Conservation (phyloP, 1,284 basidiomycete species). For the Irpex sp. region DNA sequence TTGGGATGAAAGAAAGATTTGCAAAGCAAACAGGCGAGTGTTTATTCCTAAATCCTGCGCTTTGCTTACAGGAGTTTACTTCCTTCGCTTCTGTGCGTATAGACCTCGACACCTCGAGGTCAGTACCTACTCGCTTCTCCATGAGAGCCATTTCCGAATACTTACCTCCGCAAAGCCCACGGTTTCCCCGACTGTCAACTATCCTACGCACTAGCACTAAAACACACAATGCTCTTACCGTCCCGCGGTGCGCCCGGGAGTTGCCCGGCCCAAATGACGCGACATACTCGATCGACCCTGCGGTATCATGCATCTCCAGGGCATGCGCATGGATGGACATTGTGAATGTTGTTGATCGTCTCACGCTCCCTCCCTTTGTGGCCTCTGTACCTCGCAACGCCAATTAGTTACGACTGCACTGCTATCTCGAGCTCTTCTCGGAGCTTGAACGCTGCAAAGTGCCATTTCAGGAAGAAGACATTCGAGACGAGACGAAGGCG, state of each 20-base stretch:
- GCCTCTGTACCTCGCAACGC: not conserved
- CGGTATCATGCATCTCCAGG: not conserved
- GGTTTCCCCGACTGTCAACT: not conserved
- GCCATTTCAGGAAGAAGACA: not conserved
- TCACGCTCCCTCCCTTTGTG: not conserved
- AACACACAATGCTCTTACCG: no score
- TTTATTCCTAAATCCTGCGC: no score
- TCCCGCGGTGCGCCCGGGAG: no score
- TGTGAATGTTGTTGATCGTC: not conserved
- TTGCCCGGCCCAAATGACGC: no score
- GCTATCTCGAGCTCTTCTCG: not conserved
- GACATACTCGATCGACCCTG: not conserved
- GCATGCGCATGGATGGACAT: not conserved
- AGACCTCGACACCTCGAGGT: no score
- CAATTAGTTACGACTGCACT: not conserved
- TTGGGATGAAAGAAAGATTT: no score
- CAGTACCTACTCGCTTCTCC: no score
- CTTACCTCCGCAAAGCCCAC: not conserved
- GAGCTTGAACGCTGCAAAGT: not conserved
- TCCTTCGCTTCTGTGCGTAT: no score
- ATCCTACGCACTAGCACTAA: no score
- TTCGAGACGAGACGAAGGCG: not conserved
- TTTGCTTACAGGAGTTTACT: no score
- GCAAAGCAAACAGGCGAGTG: no score
- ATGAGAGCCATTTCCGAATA: not conserved